Conservation (phyloP, 2,329 filamentous ascomycete species). For the Sporothrix brunneoviolacea region DNA sequence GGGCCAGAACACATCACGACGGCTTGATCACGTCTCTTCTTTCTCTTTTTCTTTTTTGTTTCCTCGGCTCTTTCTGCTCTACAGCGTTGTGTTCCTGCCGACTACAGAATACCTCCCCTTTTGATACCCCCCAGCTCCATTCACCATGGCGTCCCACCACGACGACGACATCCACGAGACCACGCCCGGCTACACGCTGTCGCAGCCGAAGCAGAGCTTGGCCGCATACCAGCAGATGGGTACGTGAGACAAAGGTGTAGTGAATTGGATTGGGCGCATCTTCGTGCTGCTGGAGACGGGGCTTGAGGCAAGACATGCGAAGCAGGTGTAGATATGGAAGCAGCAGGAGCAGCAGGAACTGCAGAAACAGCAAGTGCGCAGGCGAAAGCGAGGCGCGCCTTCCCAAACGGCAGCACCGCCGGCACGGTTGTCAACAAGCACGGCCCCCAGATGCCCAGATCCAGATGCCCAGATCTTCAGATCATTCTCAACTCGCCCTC, state of each 20-base stretch:
- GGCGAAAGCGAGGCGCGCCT: background rate
- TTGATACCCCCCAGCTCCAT: background rate
- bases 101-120: too few relatives aligned
- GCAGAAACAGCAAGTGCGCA: background rate
- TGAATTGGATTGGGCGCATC: too few relatives aligned
- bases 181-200: slow-evolving; percentile 96
- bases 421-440: background rate
- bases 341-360: background rate
- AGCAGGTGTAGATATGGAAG: too few relatives aligned
- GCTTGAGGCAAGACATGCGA: too few relatives aligned
- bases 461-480: too few relatives aligned
- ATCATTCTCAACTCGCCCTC: too few relatives aligned
- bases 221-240: slow-evolving; percentile 92
- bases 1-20: too few relatives aligned
- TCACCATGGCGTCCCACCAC: slow-evolving; percentile 58
- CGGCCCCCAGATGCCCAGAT: too few relatives aligned
- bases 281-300: too few relatives aligned
- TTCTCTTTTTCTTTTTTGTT: background rate
- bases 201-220: slow-evolving; percentile 92
- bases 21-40: background rate
- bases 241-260: slow-evolving; percentile 33
- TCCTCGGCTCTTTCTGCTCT: too few relatives aligned
- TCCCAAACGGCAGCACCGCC: background rate
- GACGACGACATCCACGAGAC: slow-evolving; percentile 75
- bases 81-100: too few relatives aligned